Percentiles rank a stretch among this genome's conserved stretches.
These are phyloP conservation scores for Fusarium duplospermum DNA, from an alignment of 2,329 filamentous ascomycete genomes.

Conservation along the genomic window DNA sequence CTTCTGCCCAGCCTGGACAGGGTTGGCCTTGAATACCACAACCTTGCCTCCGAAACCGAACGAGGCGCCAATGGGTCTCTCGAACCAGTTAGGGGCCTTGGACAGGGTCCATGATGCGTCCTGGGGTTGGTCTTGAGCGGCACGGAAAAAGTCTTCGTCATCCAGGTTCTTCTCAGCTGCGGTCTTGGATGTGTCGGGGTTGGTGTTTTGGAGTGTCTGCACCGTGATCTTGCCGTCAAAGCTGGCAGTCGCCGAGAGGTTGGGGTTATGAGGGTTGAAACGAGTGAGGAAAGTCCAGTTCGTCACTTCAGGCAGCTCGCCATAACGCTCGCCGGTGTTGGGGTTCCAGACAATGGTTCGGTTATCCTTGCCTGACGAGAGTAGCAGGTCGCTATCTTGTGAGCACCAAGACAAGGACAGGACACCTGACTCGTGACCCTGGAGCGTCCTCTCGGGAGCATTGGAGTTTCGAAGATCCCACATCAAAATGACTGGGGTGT, in stretches of 20 bases:
- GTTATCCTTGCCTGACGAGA: constrained; percentile 98
- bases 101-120: constrained; percentile 87
- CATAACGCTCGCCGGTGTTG: constrained; percentile 85
- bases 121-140: constrained; percentile 91
- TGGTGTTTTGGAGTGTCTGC: constrained; percentile 94
- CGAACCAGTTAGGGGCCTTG: constrained; percentile 90
- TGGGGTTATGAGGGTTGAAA: constrained; percentile 94
- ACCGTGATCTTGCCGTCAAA: constrained; percentile 97
- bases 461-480: constrained; percentile 98
- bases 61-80: constrained; percentile 84
- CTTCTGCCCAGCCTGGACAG: constrained; percentile 71
- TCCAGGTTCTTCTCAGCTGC: constrained; percentile 78
- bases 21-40: constrained; percentile 75
- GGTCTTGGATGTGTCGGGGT: constrained; percentile 76
- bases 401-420: constrained; percentile 95
- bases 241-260: constrained; percentile 91
- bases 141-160: constrained; percentile 96
- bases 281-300: constrained; percentile 98
- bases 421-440: constrained; percentile 94
- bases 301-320: constrained; percentile 96
- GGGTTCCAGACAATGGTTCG: constrained; percentile 97
- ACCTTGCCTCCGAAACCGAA: constrained; percentile 98
- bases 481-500: constrained; percentile 85
- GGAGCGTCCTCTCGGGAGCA: constrained; percentile 87
- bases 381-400: constrained; percentile 87